Conservation (phyloP, 2,329 filamentous ascomycete species). For the Aureobasidium sp. region DNA sequence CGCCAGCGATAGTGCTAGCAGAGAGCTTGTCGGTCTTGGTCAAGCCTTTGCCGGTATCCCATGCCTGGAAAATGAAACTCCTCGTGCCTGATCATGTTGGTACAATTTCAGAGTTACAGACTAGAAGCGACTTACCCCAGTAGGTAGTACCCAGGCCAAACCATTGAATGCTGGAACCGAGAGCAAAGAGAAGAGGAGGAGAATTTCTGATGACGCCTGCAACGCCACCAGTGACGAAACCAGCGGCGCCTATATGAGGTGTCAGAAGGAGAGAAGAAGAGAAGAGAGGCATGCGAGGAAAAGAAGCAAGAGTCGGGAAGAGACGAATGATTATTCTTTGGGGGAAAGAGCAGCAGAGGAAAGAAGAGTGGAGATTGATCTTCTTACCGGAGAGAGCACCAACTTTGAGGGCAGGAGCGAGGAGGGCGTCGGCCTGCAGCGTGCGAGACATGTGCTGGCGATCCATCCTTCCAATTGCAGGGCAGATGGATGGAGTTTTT, state of each 20-base stretch:
- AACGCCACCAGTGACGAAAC: conserved; percentile 49
- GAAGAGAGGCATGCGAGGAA: neutral
- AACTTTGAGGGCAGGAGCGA: conserved; percentile 16
- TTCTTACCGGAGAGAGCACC: conserved; percentile 17
- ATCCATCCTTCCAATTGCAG: neutral
- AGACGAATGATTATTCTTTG: neutral
- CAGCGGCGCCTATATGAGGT: conserved; percentile 50
- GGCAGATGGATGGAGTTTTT: neutral
- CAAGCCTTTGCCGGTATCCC: conserved; percentile 36
- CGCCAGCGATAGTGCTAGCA: conserved; percentile 65
- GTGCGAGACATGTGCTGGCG: neutral
- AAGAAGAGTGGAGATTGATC: neutral
- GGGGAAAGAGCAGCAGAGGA: neutral
- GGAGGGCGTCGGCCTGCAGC: neutral
- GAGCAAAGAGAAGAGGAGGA: conserved; percentile 61
- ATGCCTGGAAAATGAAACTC: conserved; percentile 30
- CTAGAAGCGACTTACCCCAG: conserved; percentile 49
- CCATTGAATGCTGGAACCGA: conserved; percentile 71
- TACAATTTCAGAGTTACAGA: conserved; percentile 24
- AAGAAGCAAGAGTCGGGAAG: neutral
- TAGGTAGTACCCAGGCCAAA: conserved; percentile 70
- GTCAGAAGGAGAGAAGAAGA: neutral
- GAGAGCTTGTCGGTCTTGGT: conserved; percentile 54
- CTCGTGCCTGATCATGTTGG: conserved; percentile 16
- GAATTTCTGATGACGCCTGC: conserved; percentile 53